A percentile compares a stretch with the other conserved stretches of the same genome.
These are phyloP conservation scores for Stephania cephalantha DNA, from an alignment of 164 flowering plant genomes.

Conservation along the genomic window DNA sequence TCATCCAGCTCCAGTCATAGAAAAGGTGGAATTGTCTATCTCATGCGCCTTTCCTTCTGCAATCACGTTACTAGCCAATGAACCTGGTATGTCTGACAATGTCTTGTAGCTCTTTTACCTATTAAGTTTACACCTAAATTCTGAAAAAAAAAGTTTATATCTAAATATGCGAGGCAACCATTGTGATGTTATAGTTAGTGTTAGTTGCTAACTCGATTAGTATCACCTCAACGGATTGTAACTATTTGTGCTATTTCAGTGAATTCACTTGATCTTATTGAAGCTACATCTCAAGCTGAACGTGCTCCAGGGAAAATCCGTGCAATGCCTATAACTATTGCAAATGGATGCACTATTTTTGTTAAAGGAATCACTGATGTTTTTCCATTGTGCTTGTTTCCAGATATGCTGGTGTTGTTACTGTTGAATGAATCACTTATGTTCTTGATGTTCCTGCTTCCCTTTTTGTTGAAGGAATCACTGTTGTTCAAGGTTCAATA, in stretches of 20 bases:
- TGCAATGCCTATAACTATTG: conserved; percentile 59
- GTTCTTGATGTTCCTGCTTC: too few species aligned
- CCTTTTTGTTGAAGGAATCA: too few species aligned
- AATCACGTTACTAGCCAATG: conserved; percentile 68
- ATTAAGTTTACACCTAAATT: not conserved
- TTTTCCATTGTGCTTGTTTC: too few species aligned
- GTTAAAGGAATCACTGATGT: too few species aligned
- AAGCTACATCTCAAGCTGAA: conserved; percentile 52
- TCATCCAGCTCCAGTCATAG: conserved; percentile 69
- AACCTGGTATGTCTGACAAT: conserved; percentile 46
- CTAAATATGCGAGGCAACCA: not conserved
- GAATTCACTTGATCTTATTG: conserved; percentile 44
- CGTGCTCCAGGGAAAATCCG: conserved; percentile 48
- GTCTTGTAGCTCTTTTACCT: not conserved
- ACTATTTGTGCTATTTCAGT: conserved; percentile 28
- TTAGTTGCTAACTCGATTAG: not conserved
- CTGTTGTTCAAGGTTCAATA: too few species aligned
- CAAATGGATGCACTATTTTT: conserved; percentile 79
- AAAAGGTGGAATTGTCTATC: conserved; percentile 46
- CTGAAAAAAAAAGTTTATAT: not conserved
- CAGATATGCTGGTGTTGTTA: too few species aligned
- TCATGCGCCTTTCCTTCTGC: conserved; percentile 65
- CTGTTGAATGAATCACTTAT: too few species aligned
- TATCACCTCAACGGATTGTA: not conserved
- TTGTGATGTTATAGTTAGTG: not conserved